Base-by-base conservation (phyloP, 2,329 filamentous ascomycete genomes). In the Aureobasidium sp. region DNA sequence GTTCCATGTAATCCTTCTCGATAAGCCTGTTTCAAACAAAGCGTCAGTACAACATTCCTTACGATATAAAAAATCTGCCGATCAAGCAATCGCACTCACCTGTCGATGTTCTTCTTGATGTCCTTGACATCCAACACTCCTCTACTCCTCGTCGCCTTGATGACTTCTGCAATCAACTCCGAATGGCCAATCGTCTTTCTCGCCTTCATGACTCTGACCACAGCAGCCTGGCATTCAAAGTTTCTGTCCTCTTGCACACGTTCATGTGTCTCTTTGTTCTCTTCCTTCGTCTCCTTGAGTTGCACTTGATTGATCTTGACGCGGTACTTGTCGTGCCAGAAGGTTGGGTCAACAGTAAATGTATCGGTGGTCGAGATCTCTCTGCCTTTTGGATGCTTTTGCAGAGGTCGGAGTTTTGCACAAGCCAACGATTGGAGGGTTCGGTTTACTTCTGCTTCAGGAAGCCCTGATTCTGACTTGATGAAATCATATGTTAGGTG, bases 251-350 rank as follows among this genome's bases (percentile, higher is more conserved):
- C 88, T 0, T 87, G 87, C 5, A 99, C 90, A 47, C 91, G 85
- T 74, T 96, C 88, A 75, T 97, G 91, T 1, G 92, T 97, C 69
- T 89, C 90, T 75, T 91, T 89, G 77, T 97, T 97, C 76, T 99
- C 94, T 71, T 93, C 89, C 69, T 89, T 89, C 0, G 94, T 97
- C 77, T 99, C 94, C 76, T 94, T 95, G 56, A 97, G 83, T 76
- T 99, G 94, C 68, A 99, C 94, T 76, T 97, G 93, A 77, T 97
- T 99, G 79, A 99, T 97, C 79, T 99, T 99, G 77, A 99, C 87
- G 62, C 91, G 86, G 75, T 90, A 89, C 75, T 94, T 96, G 22
- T 87, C 82, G 71, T 97, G 88, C 2, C 78, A 78, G 75, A 99
- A 99, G 17, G 73, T 73, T 48, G 82, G 75, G 77, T 97, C 97